Evolutionary conservation across 176 grass and related monocot genomes (phyloP), one percentile per base, ranked within the genome.

Genomic region (Zoysia pacifica): DNA sequence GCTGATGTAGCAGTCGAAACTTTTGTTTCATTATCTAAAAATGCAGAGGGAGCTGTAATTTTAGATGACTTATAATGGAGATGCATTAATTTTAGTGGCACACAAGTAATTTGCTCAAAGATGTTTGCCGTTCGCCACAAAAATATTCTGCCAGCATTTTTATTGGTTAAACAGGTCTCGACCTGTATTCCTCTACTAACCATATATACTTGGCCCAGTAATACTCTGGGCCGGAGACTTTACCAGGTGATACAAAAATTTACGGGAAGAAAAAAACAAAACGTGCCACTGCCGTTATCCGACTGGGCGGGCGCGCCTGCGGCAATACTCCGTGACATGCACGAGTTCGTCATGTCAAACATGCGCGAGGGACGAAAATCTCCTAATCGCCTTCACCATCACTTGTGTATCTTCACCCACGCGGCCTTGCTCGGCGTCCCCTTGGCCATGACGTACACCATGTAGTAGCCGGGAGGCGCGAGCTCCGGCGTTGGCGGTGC

Each of bases 381-480:
- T 73, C 51, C 71, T 5, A 67, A 42, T 48, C 77, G n/a, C 44
- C 1, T 11, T 15, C 8, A 35, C 39, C 11, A 8, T 49, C 52
- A 85, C 16, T 85, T 70, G 68, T 84, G 61, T 9, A 93, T 69
- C 84, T 91, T 88, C 48, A 94, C 87, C 94, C 94, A 97, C 0
- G 62, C 77, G 13, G 81, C 91, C 73, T 91, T 86, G 94, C 94
- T 94, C 2, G 89, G 87, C 18, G 93, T 83, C 15, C 89, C 91
- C 35, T 86, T 79, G 9, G 83, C 82, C 52, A 97, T 39, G 46
- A 91, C 82, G 51, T 80, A 94, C 13, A 94, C 13, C 74, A 86
- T 19, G 80, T 97, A 94, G 75, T 94, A 97, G 2, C 89, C 94
- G 0, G 89, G 86, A 39, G 94, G 91, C 42, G 94, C 85, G 50